Percentiles rank a stretch among this genome's conserved stretches.
phyloP scores from a whole-genome alignment of 148 eudicot species.

The Chenopodium formosanum region DNA sequence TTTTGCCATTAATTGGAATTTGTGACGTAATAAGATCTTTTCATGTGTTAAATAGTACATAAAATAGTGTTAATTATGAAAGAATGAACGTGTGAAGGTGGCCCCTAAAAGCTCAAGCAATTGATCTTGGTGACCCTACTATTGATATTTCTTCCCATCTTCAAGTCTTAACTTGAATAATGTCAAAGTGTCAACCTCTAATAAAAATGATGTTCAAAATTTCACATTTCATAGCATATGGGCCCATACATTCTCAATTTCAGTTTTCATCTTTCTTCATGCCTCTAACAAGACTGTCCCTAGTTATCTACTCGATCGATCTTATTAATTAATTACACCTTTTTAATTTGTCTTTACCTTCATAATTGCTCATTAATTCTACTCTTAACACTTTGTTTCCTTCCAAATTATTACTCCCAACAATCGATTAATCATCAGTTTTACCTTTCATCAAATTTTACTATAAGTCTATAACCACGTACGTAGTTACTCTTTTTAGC shows the following conservation, averaged over 20 bases:
- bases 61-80: not conserved
- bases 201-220: not conserved
- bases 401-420: not conserved
- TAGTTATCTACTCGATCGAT: not conserved
- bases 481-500: no score
- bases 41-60: not conserved
- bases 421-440: not conserved
- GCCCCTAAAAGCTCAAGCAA: constrained; percentile 3
- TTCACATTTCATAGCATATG: not conserved
- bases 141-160: not conserved
- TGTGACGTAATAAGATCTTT: constrained; percentile 10
- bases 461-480: not conserved
- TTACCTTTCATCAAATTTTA: not conserved
- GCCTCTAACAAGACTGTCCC: constrained; percentile 2
- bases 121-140: constrained; percentile 26
- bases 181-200: constrained; percentile 19
- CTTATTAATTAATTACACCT: not conserved
- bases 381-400: constrained; percentile 1
- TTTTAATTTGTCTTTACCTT: constrained; percentile 21
- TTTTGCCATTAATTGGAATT: not conserved
- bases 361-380: constrained; percentile 22
- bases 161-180: constrained; percentile 16
- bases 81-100: constrained; percentile 28
- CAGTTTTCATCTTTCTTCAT: not conserved
- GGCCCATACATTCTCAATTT: constrained; percentile 2